Conservation (phyloP, 768 basidiomycete species). For the Trametes cubensis region DNA sequence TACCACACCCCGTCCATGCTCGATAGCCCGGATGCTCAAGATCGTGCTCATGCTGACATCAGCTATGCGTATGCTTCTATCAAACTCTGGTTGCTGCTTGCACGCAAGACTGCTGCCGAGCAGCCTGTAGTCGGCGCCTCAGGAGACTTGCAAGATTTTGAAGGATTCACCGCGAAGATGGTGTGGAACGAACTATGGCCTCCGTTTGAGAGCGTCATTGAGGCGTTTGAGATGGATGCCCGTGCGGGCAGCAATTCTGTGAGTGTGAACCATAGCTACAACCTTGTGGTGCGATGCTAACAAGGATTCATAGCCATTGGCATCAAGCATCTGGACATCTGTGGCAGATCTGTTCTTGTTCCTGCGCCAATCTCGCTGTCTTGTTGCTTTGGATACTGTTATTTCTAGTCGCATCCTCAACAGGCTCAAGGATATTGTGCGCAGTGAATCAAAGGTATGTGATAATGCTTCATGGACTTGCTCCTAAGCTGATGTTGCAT, state of each 20-base stretch:
- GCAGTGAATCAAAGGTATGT: slow-evolving; percentile 58
- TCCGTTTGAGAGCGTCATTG: slow-evolving; percentile 58
- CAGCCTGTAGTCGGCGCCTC: background rate
- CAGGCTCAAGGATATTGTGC: slow-evolving; percentile 48
- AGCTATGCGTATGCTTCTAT: slow-evolving; percentile 71
- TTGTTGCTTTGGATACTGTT: slow-evolving; percentile 56
- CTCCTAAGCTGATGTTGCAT: background rate
- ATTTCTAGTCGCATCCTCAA: slow-evolving; percentile 52
- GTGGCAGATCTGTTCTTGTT: slow-evolving; percentile 69
- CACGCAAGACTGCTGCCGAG: slow-evolving; percentile 37
- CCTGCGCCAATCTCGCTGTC: slow-evolving; percentile 55
- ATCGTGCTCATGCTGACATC: slow-evolving; percentile 56
- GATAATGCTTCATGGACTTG: background rate
- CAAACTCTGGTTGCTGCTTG: slow-evolving; percentile 72
- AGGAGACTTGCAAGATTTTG: slow-evolving; percentile 20
- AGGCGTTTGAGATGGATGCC: slow-evolving; percentile 51
- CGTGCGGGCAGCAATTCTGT: slow-evolving; percentile 41
- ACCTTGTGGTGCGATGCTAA: background rate
- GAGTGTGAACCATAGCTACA: slow-evolving; percentile 3
- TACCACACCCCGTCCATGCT: slow-evolving; percentile 37
- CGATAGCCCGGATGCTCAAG: slow-evolving; percentile 35
- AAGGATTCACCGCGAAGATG: slow-evolving; percentile 35
- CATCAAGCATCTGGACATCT: slow-evolving; percentile 58
- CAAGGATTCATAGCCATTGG: slow-evolving; percentile 46
- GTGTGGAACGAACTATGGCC: slow-evolving; percentile 84